phyloP scores from a whole-genome alignment of 2,329 filamentous ascomycete species.

The Aspergillus sp. region DNA sequence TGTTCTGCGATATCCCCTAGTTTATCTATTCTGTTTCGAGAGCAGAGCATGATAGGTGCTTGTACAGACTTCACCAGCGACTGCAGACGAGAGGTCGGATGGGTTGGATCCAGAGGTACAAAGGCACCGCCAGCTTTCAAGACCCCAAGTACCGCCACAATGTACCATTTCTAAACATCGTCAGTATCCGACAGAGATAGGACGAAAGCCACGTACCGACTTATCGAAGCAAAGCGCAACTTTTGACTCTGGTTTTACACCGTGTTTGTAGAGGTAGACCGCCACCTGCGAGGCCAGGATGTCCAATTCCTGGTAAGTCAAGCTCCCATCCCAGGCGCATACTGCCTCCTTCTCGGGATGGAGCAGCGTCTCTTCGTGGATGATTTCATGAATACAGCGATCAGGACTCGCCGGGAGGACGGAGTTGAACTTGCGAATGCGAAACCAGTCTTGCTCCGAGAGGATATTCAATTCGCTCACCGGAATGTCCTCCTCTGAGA shows the following conservation, averaged over 20 bases:
- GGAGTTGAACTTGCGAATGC: conserved; percentile 54
- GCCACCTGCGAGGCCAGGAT: conserved; percentile 36
- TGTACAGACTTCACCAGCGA: conserved; percentile 31
- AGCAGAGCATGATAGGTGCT: conserved; percentile 34
- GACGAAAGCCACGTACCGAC: conserved; percentile 29
- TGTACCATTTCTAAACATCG: conserved; percentile 37
- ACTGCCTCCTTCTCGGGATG: conserved; percentile 32
- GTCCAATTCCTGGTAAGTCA: conserved; percentile 38
- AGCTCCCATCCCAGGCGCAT: conserved; percentile 39
- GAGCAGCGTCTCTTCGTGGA: conserved; percentile 36
- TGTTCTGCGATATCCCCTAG: conserved; percentile 22
- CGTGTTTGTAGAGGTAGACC: conserved; percentile 35
- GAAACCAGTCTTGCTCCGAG: conserved; percentile 54
- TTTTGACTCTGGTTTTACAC: conserved; percentile 37
- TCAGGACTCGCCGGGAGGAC: conserved; percentile 40
- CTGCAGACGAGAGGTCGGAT: conserved; percentile 37
- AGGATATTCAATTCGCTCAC: conserved; percentile 53
- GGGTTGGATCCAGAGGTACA: conserved; percentile 39
- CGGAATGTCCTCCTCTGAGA: conserved; percentile 41
- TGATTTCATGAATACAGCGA: conserved; percentile 37
- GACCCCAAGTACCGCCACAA: conserved; percentile 40
- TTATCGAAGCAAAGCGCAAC: conserved; percentile 43
- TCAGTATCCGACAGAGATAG: neutral
- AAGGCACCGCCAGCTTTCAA: conserved; percentile 44
- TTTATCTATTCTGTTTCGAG: conserved; percentile 20